Conservation (phyloP, 1,284 basidiomycete genomes). For the Tylopilus orsonianus region DNA sequence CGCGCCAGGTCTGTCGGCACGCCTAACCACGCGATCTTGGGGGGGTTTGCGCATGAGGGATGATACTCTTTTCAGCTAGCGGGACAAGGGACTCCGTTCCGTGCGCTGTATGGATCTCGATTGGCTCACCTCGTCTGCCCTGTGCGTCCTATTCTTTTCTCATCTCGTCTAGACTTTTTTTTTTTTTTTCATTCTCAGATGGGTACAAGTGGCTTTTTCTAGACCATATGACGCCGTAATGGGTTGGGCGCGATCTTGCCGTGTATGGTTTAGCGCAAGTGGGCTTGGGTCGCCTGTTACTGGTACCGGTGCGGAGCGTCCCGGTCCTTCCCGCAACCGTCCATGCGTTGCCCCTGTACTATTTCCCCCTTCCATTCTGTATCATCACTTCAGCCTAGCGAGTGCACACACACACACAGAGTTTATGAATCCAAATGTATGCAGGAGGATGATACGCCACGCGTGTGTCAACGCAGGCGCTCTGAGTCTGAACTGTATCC, state of each 20-base stretch:
- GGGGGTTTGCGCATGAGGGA: too few relatives aligned
- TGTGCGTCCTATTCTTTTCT: background rate
- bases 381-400: too few relatives aligned
- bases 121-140: background rate
- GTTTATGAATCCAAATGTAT: too few relatives aligned
- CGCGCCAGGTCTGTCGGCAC: background rate
- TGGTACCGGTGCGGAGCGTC: background rate
- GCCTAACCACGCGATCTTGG: background rate
- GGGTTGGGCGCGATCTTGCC: background rate
- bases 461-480: too few relatives aligned
- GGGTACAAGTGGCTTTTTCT: background rate
- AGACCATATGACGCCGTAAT: conserved; percentile 3
- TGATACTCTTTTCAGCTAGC: too few relatives aligned
- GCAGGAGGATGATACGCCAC: too few relatives aligned
- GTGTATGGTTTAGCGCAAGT: conserved; percentile 2
- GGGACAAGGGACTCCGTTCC: background rate
- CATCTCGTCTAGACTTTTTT: background rate
- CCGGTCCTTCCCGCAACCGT: background rate
- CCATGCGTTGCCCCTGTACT: conserved; percentile 1
- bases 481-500: too few relatives aligned
- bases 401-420: too few relatives aligned
- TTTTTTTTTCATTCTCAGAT: background rate
- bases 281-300: background rate
- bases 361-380: conserved; percentile 12
- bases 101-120: background rate